Evolutionary conservation across 179 eudicot species (phyloP).

Genomic region (Drosera spatulata): DNA sequence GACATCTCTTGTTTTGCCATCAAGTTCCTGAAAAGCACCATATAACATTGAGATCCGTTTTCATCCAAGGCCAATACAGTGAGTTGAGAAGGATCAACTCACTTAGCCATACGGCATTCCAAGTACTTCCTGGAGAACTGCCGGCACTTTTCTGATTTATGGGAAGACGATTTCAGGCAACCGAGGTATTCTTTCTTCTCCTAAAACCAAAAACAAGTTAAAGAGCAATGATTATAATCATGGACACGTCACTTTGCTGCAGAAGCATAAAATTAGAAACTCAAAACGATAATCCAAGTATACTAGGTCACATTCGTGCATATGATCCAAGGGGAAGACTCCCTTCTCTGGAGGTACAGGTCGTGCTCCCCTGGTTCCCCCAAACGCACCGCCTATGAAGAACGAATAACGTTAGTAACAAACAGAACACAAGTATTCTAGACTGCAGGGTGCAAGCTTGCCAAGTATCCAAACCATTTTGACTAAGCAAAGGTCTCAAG

Average conservation of each 20-base stretch:
- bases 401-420: too few species aligned
- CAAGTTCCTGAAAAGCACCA: slow-evolving; percentile 44
- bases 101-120: slow-evolving; percentile 93
- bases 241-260: too few species aligned
- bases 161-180: slow-evolving; percentile 70
- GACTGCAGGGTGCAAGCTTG: too few species aligned
- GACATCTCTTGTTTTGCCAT: slow-evolving; percentile 97
- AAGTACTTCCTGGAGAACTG: slow-evolving; percentile 72
- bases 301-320: slow-evolving; percentile 93
- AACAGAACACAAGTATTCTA: too few species aligned
- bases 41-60: too few species aligned
- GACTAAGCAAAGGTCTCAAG: too few species aligned
- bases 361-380: slow-evolving; percentile 73
- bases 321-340: slow-evolving; percentile 88
- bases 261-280: too few species aligned
- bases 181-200: slow-evolving; percentile 70
- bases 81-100: slow-evolving; percentile 17
- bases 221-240: too few species aligned
- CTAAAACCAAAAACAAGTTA: slow-evolving; percentile 30
- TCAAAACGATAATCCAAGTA: not conserved
- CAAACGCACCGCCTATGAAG: slow-evolving; percentile 78
- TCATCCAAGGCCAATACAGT: too few species aligned
- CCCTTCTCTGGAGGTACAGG: slow-evolving; percentile 98
- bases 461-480: too few species aligned
- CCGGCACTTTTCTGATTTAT: slow-evolving; percentile 70